Evolutionary conservation across 257 asterid species (phyloP).

Genomic region (Solanum commersonii): DNA sequence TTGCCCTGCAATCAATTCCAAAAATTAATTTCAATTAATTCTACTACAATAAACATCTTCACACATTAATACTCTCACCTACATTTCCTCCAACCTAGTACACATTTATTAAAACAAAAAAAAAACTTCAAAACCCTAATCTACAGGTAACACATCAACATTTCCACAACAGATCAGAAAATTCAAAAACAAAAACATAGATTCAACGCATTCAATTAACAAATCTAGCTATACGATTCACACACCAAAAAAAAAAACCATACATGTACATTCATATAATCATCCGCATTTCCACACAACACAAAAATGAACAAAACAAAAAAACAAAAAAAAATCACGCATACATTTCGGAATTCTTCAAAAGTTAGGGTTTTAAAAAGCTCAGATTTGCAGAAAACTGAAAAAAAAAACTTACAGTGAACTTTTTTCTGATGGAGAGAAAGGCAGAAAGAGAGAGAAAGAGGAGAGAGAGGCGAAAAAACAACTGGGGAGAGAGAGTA

Average conservation of each 20-base stretch:
- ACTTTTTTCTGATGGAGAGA: not conserved
- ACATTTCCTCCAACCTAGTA: not conserved
- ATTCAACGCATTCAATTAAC: not conserved
- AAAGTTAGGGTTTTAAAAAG: not conserved
- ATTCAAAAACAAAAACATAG: not conserved
- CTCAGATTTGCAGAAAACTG: not conserved
- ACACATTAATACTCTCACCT: not conserved
- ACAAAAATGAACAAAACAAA: not conserved
- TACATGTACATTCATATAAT: not conserved
- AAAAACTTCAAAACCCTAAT: not conserved
- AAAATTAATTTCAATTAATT: not conserved
- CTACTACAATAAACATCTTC: not conserved
- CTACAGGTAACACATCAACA: not conserved
- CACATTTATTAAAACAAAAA: not conserved
- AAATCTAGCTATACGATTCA: not conserved
- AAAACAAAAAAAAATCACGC: not conserved
- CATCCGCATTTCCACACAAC: not conserved
- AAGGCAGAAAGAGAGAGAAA: not conserved
- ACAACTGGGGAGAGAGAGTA: not conserved
- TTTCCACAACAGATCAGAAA: not conserved
- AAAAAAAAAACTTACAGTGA: not conserved
- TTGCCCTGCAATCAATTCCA: conserved; percentile 31
- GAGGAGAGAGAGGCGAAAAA: not conserved
- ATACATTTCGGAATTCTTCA: not conserved
- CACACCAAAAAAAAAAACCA: not conserved